Conservation (phyloP, 78 protist genomes). For the Andalucia godoyi region DNA sequence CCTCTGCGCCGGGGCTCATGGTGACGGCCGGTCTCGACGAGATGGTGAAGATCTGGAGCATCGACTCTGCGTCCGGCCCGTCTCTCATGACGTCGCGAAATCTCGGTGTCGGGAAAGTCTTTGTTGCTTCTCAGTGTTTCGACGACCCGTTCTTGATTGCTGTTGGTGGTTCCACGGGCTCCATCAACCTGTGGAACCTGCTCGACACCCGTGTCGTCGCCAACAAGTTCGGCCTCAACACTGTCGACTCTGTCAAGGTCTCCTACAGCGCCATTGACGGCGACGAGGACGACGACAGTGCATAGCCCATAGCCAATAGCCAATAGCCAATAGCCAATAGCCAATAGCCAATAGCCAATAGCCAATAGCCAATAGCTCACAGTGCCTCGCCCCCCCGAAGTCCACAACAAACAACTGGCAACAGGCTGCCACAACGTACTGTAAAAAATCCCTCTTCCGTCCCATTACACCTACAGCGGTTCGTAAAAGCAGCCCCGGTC, state of each 20-base stretch:
- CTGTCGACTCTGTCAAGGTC: background rate
- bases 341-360: too few species aligned
- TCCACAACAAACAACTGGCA: too few species aligned
- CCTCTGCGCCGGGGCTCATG: background rate
- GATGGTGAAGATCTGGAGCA: constrained; percentile 9
- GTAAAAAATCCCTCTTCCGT: too few species aligned
- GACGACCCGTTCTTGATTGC: background rate
- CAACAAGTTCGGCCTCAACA: background rate
- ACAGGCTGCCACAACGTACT: too few species aligned
- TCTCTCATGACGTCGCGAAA: constrained; percentile 8
- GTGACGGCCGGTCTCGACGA: constrained; percentile 1
- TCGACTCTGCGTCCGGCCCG: too few species aligned
- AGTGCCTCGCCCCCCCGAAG: too few species aligned
- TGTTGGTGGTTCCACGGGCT: background rate
- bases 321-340: constrained; percentile 13
- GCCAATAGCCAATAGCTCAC: too few species aligned
- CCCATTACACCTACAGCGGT: too few species aligned
- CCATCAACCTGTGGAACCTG: background rate
- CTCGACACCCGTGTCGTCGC: background rate
- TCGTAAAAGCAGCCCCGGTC: too few species aligned
- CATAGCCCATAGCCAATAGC: constrained; percentile 19
- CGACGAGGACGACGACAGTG: background rate
- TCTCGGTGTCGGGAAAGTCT: background rate
- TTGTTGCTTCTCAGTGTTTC: background rate
- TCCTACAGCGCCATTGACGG: background rate